Percentiles rank a stretch among this genome's conserved stretches.
Conservation (phyloP, 257 asterid genomes). For the Cruciata laevipes region DNA sequence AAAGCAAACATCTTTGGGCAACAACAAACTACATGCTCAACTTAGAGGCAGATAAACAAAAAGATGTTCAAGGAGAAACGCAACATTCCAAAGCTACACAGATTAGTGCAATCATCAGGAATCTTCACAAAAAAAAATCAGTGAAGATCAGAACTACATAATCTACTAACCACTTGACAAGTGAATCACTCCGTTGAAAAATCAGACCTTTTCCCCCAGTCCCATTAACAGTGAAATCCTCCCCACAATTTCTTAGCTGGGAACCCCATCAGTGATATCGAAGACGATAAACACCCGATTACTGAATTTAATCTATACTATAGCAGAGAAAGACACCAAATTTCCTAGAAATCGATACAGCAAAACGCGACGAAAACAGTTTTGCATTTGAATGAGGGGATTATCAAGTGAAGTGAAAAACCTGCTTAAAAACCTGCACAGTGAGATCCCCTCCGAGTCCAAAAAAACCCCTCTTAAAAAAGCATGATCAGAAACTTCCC, state of each 20-base stretch:
- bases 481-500: conserved; percentile 30
- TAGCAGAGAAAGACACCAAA: conserved; percentile 12
- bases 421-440: conserved; percentile 9
- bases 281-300: background rate
- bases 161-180: conserved; percentile 1
- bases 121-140: background rate
- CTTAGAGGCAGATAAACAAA: background rate
- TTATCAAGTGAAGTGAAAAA: conserved; percentile 6
- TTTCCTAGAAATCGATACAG: background rate
- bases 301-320: conserved; percentile 5
- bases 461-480: conserved; percentile 39
- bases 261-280: background rate
- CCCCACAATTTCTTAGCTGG: background rate
- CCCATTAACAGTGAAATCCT: background rate
- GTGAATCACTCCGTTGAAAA: conserved; percentile 5
- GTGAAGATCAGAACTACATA: background rate
- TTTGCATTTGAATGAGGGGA: background rate
- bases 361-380: background rate
- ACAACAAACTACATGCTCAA: background rate
- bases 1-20: background rate
- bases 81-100: background rate
- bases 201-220: background rate
- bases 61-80: background rate
- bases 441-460: conserved; percentile 18
- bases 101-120: background rate